Percentiles rank a stretch among this genome's conserved stretches.
Evolutionary conservation across 805 yeast species (phyloP).

Genomic region (Candida vartiovaarae): DNA sequence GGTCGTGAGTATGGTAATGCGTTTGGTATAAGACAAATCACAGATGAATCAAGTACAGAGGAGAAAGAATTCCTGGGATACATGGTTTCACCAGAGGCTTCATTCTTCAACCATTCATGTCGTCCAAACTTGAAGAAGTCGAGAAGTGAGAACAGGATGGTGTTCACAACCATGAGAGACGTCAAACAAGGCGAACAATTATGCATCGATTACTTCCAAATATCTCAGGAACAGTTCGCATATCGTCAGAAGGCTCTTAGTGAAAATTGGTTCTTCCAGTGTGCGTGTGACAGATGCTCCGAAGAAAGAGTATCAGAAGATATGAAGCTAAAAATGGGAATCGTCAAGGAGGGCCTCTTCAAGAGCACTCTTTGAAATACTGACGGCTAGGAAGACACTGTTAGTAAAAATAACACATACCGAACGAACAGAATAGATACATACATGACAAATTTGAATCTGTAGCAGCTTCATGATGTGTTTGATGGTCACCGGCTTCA

Average conservation of each 20-base stretch:
- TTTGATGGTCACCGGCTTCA: not conserved
- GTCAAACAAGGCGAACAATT: constrained; percentile 41
- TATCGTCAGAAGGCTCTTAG: constrained; percentile 36
- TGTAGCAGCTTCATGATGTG: constrained; percentile 11
- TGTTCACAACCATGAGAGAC: constrained; percentile 35
- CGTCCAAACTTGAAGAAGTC: constrained; percentile 44
- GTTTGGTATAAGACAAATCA: constrained; percentile 58
- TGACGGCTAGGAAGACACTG: constrained; percentile 17
- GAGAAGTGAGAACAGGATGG: constrained; percentile 33
- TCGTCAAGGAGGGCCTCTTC: constrained; percentile 35
- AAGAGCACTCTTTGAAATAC: constrained; percentile 33
- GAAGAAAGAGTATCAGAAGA: constrained; percentile 8
- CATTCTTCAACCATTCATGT: constrained; percentile 65
- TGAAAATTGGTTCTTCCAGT: constrained; percentile 54
- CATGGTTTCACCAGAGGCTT: constrained; percentile 53
- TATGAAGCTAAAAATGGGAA: constrained; percentile 19
- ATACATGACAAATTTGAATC: constrained; percentile 28
- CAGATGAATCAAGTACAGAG: constrained; percentile 31
- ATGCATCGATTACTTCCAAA: constrained; percentile 56
- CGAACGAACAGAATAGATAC: constrained; percentile 2
- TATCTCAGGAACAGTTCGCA: constrained; percentile 31
- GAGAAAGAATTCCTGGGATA: constrained; percentile 52
- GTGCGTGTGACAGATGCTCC: constrained; percentile 43
- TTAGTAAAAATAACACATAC: not conserved
- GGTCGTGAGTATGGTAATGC: constrained; percentile 63